A percentile compares a stretch with the other conserved stretches of the same genome.
Conservation (phyloP, 2,329 filamentous ascomycete genomes). For the Berkeleyomyces rouxiae region DNA sequence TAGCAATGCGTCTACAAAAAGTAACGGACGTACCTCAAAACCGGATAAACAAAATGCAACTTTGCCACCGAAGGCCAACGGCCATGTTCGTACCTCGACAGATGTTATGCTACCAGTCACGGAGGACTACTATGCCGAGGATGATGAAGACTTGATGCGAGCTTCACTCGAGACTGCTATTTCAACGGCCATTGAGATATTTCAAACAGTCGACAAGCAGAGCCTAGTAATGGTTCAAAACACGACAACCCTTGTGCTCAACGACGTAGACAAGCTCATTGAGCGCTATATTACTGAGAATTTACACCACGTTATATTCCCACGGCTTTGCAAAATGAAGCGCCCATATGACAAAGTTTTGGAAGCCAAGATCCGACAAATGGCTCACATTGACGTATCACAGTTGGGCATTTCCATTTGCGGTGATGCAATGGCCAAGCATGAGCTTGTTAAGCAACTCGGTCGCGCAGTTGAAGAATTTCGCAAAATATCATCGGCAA, state of each 20-base stretch:
- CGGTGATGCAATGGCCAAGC: constrained; percentile 60
- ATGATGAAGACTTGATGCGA: constrained; percentile 83
- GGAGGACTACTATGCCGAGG: constrained; percentile 59
- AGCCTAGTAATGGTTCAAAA: constrained; percentile 82
- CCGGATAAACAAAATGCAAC: constrained; percentile 21
- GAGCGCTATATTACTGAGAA: constrained; percentile 91
- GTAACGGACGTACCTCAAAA: constrained; percentile 16
- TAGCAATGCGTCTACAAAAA: constrained; percentile 8
- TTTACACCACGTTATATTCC: constrained; percentile 78
- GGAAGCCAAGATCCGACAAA: constrained; percentile 77
- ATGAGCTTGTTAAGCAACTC: constrained; percentile 62
- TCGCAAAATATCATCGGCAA: constrained; percentile 61
- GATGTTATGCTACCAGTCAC: constrained; percentile 30
- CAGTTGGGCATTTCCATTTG: constrained; percentile 83
- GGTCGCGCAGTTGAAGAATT: constrained; percentile 74
- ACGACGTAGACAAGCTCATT: constrained; percentile 81
- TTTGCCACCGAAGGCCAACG: background rate
- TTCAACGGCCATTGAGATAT: constrained; percentile 83
- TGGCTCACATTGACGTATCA: constrained; percentile 85
- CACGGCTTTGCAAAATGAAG: constrained; percentile 61
- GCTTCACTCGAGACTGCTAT: constrained; percentile 81
- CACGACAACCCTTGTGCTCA: constrained; percentile 84
- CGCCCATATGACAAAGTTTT: constrained; percentile 72
- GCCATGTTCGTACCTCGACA: background rate
- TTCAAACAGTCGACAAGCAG: constrained; percentile 89